Percentiles rank a stretch among this genome's conserved stretches.
These are phyloP conservation scores for Hydnomerulius pinastri DNA, from an alignment of 768 basidiomycete species.

Conservation along the genomic window DNA sequence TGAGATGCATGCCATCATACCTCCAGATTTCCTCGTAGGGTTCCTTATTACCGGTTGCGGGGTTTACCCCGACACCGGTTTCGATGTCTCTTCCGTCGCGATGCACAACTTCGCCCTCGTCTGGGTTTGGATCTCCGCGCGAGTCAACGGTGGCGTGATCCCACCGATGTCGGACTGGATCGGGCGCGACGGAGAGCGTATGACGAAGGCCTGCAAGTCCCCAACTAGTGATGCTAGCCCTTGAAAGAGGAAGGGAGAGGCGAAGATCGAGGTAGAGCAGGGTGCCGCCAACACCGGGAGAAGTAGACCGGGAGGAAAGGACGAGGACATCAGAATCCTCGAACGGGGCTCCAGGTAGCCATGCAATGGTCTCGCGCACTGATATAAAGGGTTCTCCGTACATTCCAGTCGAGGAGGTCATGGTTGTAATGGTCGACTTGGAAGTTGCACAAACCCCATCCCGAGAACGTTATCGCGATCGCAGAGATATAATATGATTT, in stretches of 20 bases:
- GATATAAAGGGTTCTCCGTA: constrained; percentile 22
- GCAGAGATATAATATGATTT: no score
- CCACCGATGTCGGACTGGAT: constrained; percentile 20
- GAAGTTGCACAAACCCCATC: no score
- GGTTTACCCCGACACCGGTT: constrained; percentile 24
- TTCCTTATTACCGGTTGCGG: constrained; percentile 19
- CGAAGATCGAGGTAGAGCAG: constrained; percentile 29
- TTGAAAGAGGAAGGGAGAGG: constrained; percentile 22
- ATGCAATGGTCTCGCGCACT: constrained; percentile 23
- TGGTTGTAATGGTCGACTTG: no score
- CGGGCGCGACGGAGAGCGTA: constrained; percentile 15
- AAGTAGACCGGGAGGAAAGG: constrained; percentile 27
- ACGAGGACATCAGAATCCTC: constrained; percentile 31
- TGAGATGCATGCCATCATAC: constrained; percentile 12
- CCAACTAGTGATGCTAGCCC: constrained; percentile 21
- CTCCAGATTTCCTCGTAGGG: constrained; percentile 25
- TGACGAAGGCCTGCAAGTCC: constrained; percentile 25
- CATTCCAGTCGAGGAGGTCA: neutral
- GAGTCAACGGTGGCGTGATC: constrained; percentile 24
- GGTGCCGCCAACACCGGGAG: constrained; percentile 13
- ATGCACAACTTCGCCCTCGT: constrained; percentile 21
- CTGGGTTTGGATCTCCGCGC: constrained; percentile 4
- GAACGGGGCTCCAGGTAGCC: constrained; percentile 18
- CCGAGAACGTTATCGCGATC: no score
- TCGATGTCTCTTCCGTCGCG: constrained; percentile 27